Percentiles rank a stretch among this genome's conserved stretches.
These are phyloP conservation scores for Apophysomyces trapeziformis DNA, from an alignment of 371 early-diverging fungal species.

Conservation along the genomic window DNA sequence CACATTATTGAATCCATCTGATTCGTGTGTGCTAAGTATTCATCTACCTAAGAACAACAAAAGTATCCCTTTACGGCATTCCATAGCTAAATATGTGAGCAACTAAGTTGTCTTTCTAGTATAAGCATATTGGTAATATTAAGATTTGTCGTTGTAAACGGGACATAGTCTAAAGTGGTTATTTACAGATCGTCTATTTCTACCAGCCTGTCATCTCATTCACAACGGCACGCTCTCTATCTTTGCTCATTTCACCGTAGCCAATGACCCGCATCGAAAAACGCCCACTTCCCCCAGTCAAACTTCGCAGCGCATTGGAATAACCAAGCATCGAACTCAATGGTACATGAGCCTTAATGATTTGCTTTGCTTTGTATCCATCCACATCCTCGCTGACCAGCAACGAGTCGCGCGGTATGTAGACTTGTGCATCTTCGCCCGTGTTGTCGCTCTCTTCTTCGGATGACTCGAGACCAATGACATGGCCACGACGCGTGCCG, in stretches of 20 bases:
- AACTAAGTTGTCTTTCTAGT: no score
- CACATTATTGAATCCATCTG: no score
- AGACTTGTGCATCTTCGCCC: conserved; percentile 39
- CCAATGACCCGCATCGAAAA: conserved; percentile 88
- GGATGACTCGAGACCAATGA: conserved; percentile 55
- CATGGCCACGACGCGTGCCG: conserved; percentile 77
- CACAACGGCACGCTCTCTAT: conserved; percentile 72
- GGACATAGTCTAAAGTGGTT: neutral
- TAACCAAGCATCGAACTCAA: conserved; percentile 89
- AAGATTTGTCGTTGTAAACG: neutral
- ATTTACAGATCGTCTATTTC: neutral
- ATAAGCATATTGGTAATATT: neutral
- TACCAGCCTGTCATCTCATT: conserved; percentile 61
- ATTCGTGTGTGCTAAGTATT: no score
- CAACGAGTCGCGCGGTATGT: conserved; percentile 58
- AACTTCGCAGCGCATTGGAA: conserved; percentile 78
- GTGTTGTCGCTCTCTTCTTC: conserved; percentile 35
- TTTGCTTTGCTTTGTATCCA: conserved; percentile 49
- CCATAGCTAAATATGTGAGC: no score
- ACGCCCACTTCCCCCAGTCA: conserved; percentile 85
- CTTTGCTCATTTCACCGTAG: conserved; percentile 78
- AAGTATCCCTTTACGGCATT: no score
- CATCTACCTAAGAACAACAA: no score
- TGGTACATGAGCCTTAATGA: conserved; percentile 77
- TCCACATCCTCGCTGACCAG: conserved; percentile 34